These are phyloP conservation scores for Biscutella laevigata DNA, from an alignment of 441 rosid genomes.

Conservation along the genomic window DNA sequence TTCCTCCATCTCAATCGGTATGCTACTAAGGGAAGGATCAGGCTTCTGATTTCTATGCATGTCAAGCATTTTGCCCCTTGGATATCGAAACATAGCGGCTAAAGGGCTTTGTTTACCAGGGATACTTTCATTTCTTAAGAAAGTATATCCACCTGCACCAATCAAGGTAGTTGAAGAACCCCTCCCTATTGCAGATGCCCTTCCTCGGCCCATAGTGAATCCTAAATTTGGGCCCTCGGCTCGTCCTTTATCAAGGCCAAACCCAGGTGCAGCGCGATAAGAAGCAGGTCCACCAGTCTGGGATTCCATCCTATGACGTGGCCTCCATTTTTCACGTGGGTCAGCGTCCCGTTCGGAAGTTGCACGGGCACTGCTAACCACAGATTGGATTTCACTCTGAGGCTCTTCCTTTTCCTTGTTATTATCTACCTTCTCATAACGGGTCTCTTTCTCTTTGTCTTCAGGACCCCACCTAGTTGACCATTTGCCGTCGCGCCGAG, in stretches of 20 bases:
- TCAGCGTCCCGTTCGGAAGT: constrained; percentile 68
- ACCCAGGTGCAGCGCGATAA: constrained; percentile 81
- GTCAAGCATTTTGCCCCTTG: constrained; percentile 88
- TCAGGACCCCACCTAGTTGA: constrained; percentile 99
- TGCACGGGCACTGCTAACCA: constrained; percentile 33
- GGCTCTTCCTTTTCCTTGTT: constrained; percentile 55
- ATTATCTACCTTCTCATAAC: constrained; percentile 48
- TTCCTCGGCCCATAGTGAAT: constrained; percentile 77
- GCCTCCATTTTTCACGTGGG: constrained; percentile 97
- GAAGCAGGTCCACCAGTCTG: constrained; percentile 38
- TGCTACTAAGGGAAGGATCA: constrained; percentile 31
- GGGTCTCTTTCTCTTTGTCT: constrained; percentile 80
- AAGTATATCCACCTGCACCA: constrained; percentile 11
- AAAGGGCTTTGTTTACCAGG: constrained; percentile 28
- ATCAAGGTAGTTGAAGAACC: constrained; percentile 16
- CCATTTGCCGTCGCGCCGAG: constrained; percentile 85
- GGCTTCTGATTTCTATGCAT: constrained; percentile 59
- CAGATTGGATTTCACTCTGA: constrained; percentile 42
- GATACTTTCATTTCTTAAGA: constrained; percentile 35
- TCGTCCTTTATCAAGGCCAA: constrained; percentile 67
- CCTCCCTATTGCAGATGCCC: constrained; percentile 17
- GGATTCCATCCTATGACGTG: constrained; percentile 64
- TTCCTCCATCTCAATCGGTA: constrained; percentile 58
- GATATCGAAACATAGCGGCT: constrained; percentile 38
- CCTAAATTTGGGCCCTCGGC: constrained; percentile 53